These are phyloP conservation scores for Areca catechu DNA, from an alignment of 176 grass and related monocot species.

Conservation along the genomic window DNA sequence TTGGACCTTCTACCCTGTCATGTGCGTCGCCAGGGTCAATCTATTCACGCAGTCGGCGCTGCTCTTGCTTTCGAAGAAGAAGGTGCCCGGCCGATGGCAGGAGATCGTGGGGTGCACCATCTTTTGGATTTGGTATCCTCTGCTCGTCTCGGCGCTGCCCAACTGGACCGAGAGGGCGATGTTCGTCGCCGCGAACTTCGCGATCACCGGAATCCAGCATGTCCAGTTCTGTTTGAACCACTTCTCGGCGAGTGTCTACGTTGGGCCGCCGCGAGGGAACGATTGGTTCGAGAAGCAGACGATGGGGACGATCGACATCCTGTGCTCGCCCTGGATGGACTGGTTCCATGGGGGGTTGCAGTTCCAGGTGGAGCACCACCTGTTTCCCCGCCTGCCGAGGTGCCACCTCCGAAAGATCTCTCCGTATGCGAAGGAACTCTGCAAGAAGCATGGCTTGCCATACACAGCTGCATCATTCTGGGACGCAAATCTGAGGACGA, in stretches of 20 bases:
- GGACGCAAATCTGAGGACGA: constrained; percentile 56
- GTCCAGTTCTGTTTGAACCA: constrained; percentile 94
- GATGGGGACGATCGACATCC: constrained; percentile 53
- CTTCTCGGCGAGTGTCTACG: constrained; percentile 68
- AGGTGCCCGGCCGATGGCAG: constrained; percentile 32
- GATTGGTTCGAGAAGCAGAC: constrained; percentile 99
- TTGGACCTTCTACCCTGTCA: constrained; percentile 88
- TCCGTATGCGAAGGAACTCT: constrained; percentile 62
- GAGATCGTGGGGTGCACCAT: constrained; percentile 47
- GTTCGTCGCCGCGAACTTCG: constrained; percentile 64
- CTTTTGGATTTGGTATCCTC: constrained; percentile 88
- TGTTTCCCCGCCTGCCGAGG: constrained; percentile 77
- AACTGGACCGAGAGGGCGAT: constrained; percentile 64
- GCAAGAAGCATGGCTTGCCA: constrained; percentile 74
- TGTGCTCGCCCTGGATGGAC: constrained; percentile 87
- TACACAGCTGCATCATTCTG: constrained; percentile 60
- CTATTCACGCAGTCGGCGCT: constrained; percentile 49
- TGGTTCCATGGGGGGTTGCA: constrained; percentile 98
- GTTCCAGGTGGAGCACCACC: constrained; percentile 91
- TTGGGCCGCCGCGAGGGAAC: constrained; percentile 64
- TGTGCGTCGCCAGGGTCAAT: constrained; percentile 80
- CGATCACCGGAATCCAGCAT: constrained; percentile 71
- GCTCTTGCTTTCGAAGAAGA: constrained; percentile 29
- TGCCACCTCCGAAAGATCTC: constrained; percentile 56
- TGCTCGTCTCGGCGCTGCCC: constrained; percentile 59